Evolutionary conservation across 2,329 filamentous ascomycete genomes (phyloP), one percentile per base, ranked within the genome.

Genomic region (Coniochaeta ligniaria): DNA sequence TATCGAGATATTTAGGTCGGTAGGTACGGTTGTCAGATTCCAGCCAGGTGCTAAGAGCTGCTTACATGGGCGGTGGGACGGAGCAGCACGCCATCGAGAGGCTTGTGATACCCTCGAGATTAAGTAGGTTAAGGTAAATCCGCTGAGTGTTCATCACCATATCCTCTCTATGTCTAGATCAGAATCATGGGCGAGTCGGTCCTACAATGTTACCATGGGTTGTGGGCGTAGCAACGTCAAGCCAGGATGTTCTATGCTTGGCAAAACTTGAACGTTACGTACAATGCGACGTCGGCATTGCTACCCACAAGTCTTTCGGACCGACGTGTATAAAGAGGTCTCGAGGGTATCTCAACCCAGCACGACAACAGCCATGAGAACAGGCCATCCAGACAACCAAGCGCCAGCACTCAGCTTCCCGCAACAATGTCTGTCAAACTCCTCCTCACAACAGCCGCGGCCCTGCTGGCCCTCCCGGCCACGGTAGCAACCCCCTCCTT

Each of bases 401-500:
- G 24, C 47, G 3, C 47, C 11, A 31, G 24, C 14, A 31, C 24
- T 28, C 11, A 31, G 11, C 22, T 17, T 17, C 24, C 24, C 47
- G 12, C 47, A 31, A 31, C 24, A 28, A 36, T 60, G 50, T 52
- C 31, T 45, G 41, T 50, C 31, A 60, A 45, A 22, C 17, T 14
- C 50, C 31, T 56, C n/a, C 16, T 56, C 54, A 26, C 31, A 36
- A 38, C 54, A 16, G 54, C 12, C 17, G 54, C 33, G 17, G 54
- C 31, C 31, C 31, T 38, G 6, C 54, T 56, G n/a, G 54, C 33
- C 7, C 31, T 38, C 3, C 31, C 54, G 9, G 35, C 31, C 31
- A 14, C 31, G 17, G 31, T n/a, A n/a, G n/a, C 58, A n/a, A 17
- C 73, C 14, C 69, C 73, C 55, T 70, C 68, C 41, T 80, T 79